Evolutionary conservation across 1,284 basidiomycete genomes (phyloP).

Genomic region (Mycena sp.): DNA sequence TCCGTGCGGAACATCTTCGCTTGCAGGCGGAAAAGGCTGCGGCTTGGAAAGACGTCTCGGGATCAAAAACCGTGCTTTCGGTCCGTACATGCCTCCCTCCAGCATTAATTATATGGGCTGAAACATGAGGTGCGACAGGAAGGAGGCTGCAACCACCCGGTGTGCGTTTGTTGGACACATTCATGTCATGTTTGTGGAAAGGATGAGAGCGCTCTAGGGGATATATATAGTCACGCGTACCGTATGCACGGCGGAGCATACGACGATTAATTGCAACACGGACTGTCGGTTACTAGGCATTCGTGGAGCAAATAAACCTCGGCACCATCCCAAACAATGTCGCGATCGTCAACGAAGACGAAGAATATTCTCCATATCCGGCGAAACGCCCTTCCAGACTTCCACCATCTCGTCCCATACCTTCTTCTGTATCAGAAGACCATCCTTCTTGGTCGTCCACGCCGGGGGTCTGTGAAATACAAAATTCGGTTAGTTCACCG

Average conservation of each 20-base stretch:
- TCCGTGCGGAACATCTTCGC: too few relatives aligned
- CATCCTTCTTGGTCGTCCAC: conserved; percentile 5
- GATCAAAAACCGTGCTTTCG: neutral
- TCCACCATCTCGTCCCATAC: conserved; percentile 25
- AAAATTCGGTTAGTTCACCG: neutral
- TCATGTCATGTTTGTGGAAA: conserved; percentile 39
- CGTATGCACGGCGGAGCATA: too few relatives aligned
- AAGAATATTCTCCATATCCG: conserved; percentile 2
- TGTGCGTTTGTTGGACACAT: conserved; percentile 38
- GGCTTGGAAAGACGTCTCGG: too few relatives aligned
- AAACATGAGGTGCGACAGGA: conserved; percentile 16
- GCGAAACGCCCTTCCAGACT: conserved; percentile 5
- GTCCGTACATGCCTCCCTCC: conserved; percentile 16
- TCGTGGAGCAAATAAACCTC: too few relatives aligned
- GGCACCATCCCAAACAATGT: too few relatives aligned
- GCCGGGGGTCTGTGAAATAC: neutral
- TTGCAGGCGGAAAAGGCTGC: too few relatives aligned
- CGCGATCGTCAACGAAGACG: too few relatives aligned
- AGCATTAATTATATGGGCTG: neutral
- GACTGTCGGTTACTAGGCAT: too few relatives aligned
- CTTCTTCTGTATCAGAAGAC: conserved; percentile 1
- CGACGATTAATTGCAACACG: too few relatives aligned
- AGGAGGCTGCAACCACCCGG: conserved; percentile 42
- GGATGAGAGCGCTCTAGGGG: neutral
- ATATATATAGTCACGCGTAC: conserved; percentile 35